Evolutionary conservation across 345 rosid species (phyloP).

Genomic region (Hibiscus mutabilis): DNA sequence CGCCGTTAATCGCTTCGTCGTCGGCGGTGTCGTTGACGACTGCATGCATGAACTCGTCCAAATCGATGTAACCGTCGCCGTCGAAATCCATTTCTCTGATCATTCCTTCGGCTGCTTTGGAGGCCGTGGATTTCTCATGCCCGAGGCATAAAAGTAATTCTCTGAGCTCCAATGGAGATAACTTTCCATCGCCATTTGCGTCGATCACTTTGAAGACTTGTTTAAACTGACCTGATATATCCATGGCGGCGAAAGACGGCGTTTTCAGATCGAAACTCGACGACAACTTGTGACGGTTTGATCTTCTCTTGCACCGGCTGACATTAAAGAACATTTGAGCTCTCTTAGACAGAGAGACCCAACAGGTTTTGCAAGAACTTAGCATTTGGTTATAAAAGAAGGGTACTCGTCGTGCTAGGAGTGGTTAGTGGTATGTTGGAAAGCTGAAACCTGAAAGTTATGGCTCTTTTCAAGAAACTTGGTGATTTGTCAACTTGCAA

Average conservation of each 20-base stretch:
- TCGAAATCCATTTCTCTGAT: slow-evolving; percentile 33
- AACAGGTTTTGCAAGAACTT: slow-evolving; percentile 14
- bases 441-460: not conserved
- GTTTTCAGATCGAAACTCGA: slow-evolving; percentile 17
- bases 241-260: slow-evolving; percentile 28
- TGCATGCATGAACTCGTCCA: slow-evolving; percentile 35
- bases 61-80: slow-evolving; percentile 45
- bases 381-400: slow-evolving; percentile 4
- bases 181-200: slow-evolving; percentile 44
- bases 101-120: slow-evolving; percentile 31
- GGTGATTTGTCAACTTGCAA: slow-evolving; percentile 12
- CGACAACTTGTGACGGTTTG: not conserved
- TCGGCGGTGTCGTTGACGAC: not conserved
- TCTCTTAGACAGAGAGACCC: slow-evolving; percentile 14
- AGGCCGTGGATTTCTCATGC: slow-evolving; percentile 23
- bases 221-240: slow-evolving; percentile 25
- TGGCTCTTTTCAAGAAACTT: slow-evolving; percentile 1
- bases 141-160: slow-evolving; percentile 32
- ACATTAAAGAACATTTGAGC: slow-evolving; percentile 4
- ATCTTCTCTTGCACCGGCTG: not conserved
- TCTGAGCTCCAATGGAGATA: slow-evolving; percentile 35
- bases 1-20: not conserved
- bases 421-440: not conserved
- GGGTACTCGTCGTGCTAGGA: not conserved
- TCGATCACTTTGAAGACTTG: slow-evolving; percentile 42